These are phyloP conservation scores for Pyrenophora seminiperda DNA, from an alignment of 2,329 filamentous ascomycete species.

Conservation along the genomic window DNA sequence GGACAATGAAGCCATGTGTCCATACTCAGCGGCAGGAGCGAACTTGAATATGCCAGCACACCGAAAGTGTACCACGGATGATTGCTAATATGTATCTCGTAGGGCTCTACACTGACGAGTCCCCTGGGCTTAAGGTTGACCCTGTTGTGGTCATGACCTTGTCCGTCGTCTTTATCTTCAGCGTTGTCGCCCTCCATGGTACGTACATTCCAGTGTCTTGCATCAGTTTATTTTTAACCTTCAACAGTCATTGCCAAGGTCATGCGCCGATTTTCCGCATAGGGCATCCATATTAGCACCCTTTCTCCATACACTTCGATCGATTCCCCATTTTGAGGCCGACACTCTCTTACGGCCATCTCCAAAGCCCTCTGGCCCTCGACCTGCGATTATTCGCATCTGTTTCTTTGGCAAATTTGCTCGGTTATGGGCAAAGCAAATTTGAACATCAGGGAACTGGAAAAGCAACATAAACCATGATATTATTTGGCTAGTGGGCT, in stretches of 20 bases:
- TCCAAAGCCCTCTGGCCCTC: conserved; percentile 5
- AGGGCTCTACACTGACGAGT: conserved; percentile 98
- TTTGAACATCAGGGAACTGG: conserved; percentile 12
- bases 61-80: neutral
- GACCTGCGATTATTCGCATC: conserved; percentile 9
- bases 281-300: conserved; percentile 18
- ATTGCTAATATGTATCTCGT: conserved; percentile 22
- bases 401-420: conserved; percentile 11
- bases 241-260: conserved; percentile 87
- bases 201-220: conserved; percentile 48
- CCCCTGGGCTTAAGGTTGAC: conserved; percentile 94
- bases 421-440: conserved; percentile 21
- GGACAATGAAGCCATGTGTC: neutral
- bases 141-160: conserved; percentile 96
- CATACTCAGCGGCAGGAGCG: neutral
- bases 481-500: conserved; percentile 19
- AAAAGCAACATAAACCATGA: conserved; percentile 30
- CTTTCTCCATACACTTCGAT: conserved; percentile 14
- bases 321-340: conserved; percentile 14
- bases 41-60: neutral
- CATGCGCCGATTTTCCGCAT: conserved; percentile 80
- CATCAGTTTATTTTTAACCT: conserved; percentile 19
- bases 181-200: conserved; percentile 97
- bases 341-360: conserved; percentile 31
- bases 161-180: conserved; percentile 98